Evolutionary conservation across 768 basidiomycete genomes (phyloP).

Genomic region (Suillus alpinus): DNA sequence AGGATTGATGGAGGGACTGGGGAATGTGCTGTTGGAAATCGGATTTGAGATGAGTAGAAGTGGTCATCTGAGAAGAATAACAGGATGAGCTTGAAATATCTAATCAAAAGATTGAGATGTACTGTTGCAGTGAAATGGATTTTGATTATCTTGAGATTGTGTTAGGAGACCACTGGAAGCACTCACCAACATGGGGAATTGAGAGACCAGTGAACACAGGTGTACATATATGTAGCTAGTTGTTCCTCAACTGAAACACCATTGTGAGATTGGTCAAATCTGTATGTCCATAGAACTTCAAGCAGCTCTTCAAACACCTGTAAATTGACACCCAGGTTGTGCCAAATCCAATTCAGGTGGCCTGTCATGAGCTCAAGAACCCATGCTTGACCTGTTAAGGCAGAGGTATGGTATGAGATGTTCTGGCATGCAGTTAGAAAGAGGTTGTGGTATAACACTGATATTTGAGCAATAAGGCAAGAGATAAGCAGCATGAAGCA

Average conservation of each 20-base stretch:
- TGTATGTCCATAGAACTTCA: no score
- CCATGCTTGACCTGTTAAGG: slow-evolving; percentile 21
- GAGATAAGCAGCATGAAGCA: no score
- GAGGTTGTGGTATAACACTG: no score
- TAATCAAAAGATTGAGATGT: neutral
- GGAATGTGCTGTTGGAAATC: neutral
- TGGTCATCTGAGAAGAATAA: neutral
- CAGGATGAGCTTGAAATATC: neutral
- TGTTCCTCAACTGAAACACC: slow-evolving; percentile 11
- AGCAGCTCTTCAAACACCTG: slow-evolving; percentile 9
- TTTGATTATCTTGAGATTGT: no score
- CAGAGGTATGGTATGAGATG: slow-evolving; percentile 20
- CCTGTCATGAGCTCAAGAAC: slow-evolving; percentile 20
- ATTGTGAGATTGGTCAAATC: slow-evolving; percentile 6
- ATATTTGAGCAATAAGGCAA: no score
- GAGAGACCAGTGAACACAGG: slow-evolving; percentile 11
- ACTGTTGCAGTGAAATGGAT: no score
- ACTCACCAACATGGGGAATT: slow-evolving; percentile 5
- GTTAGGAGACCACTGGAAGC: slow-evolving; percentile 9
- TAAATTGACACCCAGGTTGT: slow-evolving; percentile 18
- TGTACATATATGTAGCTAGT: slow-evolving; percentile 12
- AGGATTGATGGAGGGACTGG: no score
- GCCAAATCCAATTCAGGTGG: slow-evolving; percentile 17
- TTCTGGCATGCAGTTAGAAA: no score
- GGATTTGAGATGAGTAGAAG: neutral